A percentile compares a stretch with the other conserved stretches of the same genome.
Conservation (phyloP, 1,284 basidiomycete species). For the Melampsora medusae region DNA sequence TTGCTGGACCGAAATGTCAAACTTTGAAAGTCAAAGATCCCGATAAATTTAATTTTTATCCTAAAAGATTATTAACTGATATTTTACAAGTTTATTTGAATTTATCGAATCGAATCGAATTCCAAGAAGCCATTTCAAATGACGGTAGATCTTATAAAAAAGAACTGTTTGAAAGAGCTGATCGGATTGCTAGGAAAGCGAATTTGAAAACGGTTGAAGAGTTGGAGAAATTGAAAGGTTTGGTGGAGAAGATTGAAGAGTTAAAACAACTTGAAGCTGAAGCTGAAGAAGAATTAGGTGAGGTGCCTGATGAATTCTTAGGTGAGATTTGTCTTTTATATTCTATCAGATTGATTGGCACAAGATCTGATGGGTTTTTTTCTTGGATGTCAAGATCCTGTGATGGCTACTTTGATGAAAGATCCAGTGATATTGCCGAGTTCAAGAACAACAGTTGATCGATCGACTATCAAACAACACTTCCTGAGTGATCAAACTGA, state of each 20-base stretch:
- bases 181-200: slow-evolving; percentile 66
- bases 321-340: slow-evolving; percentile 60
- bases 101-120: slow-evolving; percentile 73
- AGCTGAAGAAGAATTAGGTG: slow-evolving; percentile 83
- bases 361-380: slow-evolving; percentile 46
- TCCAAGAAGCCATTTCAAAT: slow-evolving; percentile 81
- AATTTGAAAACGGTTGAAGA: slow-evolving; percentile 77
- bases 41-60: slow-evolving; percentile 86
- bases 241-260: slow-evolving; percentile 81
- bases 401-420: slow-evolving; percentile 92
- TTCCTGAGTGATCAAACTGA: slow-evolving; percentile 85
- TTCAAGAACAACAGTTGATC: slow-evolving; percentile 76
- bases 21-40: slow-evolving; percentile 81
- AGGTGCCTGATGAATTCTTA: slow-evolving; percentile 91
- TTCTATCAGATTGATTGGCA: slow-evolving; percentile 50
- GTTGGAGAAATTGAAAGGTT: slow-evolving; percentile 68
- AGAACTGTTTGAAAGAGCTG: slow-evolving; percentile 78
- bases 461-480: slow-evolving; percentile 91
- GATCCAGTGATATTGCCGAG: slow-evolving; percentile 90
- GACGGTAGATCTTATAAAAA: slow-evolving; percentile 89
- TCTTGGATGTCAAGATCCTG: slow-evolving; percentile 65
- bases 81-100: slow-evolving; percentile 90
- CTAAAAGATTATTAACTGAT: slow-evolving; percentile 76
- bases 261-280: slow-evolving; percentile 72
- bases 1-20: slow-evolving; percentile 77